Evolutionary conservation across 345 rosid genomes (phyloP), one percentile per base, ranked within the genome.

Genomic region (Eucalyptus decipiens): DNA sequence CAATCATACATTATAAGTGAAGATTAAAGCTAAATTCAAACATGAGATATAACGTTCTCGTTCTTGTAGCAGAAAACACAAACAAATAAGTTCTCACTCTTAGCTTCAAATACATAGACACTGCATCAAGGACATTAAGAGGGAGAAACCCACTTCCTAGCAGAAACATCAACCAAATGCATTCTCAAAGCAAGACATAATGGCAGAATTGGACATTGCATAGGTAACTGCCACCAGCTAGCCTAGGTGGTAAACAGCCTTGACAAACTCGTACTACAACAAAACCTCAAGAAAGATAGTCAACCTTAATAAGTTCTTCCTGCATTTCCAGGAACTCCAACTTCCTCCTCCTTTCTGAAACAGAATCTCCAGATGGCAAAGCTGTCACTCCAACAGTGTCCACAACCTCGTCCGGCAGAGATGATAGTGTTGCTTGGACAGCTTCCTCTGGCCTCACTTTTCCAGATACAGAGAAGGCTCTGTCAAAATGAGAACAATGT

Each of bases 361-460:
- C 92, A 88, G 96, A 94, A 95, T 96, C 99, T 91, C 96, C 99
- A 87, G 99, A 96, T 91, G 97, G 93, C 92, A 97, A 91, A 90
- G 97, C 94, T 89, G 99, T 97, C 88, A 95, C 97, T 76, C 95
- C 95, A 89, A 97, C 99, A 50, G 97, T 97, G 90, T 96, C 99
- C 92, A 97, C 97, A 76, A 97, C 98, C 93, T 97, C 99, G 91
- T 96, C 99, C 9, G 99, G 99, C 88, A 97, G 95, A 89, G 99
- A 96, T 86, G 99, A 97, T 69, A 97, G 96, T 24, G 99, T 97
- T 80, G 99, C 99, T 93, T 95, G 98, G 90, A 97, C 99, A 95
- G 99, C 99, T 92, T 97, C 99, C 94, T 96, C 99, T 48, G 99
- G 99, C 92, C 93, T 96, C 89, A 97, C 97, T 92, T 94, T 96